A percentile compares a stretch with the other conserved stretches of the same genome.
phyloP scores from a whole-genome alignment of 2,329 filamentous ascomycete genomes.

The Aaosphaeria arxii region DNA sequence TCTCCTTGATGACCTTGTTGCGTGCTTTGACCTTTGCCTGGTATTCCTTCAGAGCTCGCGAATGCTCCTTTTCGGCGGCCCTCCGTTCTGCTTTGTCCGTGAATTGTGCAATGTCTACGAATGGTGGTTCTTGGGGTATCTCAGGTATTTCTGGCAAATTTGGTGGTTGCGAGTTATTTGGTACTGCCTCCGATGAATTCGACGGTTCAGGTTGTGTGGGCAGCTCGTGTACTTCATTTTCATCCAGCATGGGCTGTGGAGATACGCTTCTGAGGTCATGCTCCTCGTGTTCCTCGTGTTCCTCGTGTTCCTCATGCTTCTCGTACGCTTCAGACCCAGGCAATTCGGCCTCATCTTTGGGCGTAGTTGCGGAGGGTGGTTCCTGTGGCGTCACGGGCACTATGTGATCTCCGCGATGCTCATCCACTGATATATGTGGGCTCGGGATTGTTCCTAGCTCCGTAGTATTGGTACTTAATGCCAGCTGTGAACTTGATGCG shows the following conservation, averaged over 20 bases:
- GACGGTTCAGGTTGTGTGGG: conserved; percentile 4
- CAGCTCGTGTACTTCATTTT: neutral
- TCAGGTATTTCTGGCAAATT: conserved; percentile 49
- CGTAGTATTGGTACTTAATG: neutral
- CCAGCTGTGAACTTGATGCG: neutral
- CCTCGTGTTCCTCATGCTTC: neutral
- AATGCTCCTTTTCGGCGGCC: conserved; percentile 66
- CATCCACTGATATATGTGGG: conserved; percentile 47
- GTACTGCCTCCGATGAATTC: neutral
- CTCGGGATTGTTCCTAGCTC: conserved; percentile 16
- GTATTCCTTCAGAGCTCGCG: conserved; percentile 61
- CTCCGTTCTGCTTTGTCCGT: conserved; percentile 65
- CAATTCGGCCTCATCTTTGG: neutral
- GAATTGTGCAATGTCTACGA: conserved; percentile 58
- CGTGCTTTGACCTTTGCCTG: conserved; percentile 65
- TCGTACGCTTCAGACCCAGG: neutral
- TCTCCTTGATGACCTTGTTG: conserved; percentile 62
- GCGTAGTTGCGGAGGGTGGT: conserved; percentile 17
- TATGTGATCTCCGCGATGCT: conserved; percentile 39
- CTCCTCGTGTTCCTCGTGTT: neutral
- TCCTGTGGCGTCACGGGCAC: conserved; percentile 27
- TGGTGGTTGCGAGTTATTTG: neutral
- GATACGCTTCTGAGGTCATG: neutral
- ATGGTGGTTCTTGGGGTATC: conserved; percentile 53
- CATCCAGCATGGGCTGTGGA: neutral